phyloP scores from a whole-genome alignment of 1,284 basidiomycete genomes.

The Chalciporus sp. region DNA sequence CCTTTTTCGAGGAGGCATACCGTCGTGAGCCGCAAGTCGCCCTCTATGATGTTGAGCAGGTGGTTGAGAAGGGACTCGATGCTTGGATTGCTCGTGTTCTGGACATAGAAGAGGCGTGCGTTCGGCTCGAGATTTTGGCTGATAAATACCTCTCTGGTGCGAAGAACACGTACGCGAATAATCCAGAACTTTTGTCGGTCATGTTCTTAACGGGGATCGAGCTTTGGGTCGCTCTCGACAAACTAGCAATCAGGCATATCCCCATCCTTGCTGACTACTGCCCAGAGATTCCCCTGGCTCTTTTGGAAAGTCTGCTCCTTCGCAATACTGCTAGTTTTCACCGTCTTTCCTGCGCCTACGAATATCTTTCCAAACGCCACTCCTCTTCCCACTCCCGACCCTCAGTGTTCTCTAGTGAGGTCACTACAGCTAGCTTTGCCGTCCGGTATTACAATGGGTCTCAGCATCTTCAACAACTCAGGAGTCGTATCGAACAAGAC shows the following conservation, averaged over 20 bases:
- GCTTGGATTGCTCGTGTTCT: slow-evolving; percentile 30
- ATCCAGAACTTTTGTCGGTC: slow-evolving; percentile 46
- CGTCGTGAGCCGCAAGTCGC: slow-evolving; percentile 19
- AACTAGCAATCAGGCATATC: slow-evolving; percentile 32
- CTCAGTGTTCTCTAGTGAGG: slow-evolving; percentile 28
- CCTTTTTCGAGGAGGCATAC: slow-evolving; percentile 20
- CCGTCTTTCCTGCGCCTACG: slow-evolving; percentile 29
- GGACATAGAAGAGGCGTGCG: slow-evolving; percentile 15
- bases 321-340: slow-evolving; percentile 30
- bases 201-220: slow-evolving; percentile 47
- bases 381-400: not conserved
- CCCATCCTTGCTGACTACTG: slow-evolving; percentile 45
- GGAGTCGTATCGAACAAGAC: slow-evolving; percentile 27
- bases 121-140: slow-evolving; percentile 28
- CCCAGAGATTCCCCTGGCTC: slow-evolving; percentile 42
- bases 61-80: slow-evolving; percentile 33
- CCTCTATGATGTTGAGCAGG: slow-evolving; percentile 40
- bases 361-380: slow-evolving; percentile 36
- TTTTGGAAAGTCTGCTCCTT: slow-evolving; percentile 45
- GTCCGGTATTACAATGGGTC: slow-evolving; percentile 35
- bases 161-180: slow-evolving; percentile 28
- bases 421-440: slow-evolving; percentile 22
- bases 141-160: slow-evolving; percentile 34
- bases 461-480: slow-evolving; percentile 20
- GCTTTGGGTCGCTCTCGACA: slow-evolving; percentile 49